Conservation (phyloP, 805 yeast species). For the Clavispora carvajalis region DNA sequence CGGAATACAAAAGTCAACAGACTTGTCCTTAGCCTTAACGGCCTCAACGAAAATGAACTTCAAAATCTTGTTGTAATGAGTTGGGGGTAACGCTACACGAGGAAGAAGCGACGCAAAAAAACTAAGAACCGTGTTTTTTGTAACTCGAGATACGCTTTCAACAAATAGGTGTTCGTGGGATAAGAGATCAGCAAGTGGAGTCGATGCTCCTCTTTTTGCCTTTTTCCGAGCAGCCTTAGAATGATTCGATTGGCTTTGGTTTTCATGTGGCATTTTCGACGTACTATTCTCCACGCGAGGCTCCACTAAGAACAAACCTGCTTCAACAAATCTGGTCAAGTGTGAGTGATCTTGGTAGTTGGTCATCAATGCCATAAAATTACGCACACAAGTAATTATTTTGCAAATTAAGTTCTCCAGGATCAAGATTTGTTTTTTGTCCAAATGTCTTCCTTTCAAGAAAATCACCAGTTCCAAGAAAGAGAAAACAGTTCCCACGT, state of each 20-base stretch:
- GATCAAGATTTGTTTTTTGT: conserved; percentile 25
- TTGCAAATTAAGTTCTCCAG: conserved; percentile 40
- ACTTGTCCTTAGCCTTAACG: conserved; percentile 22
- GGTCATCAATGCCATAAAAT: conserved; percentile 29
- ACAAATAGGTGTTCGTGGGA: conserved; percentile 59
- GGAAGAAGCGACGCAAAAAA: conserved; percentile 49
- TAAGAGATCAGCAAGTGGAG: conserved; percentile 61
- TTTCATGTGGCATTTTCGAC: background rate
- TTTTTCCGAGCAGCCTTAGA: conserved; percentile 25
- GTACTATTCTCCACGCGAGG: conserved; percentile 21
- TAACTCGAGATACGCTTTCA: conserved; percentile 33
- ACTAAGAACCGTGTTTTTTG: conserved; percentile 28
- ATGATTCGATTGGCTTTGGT: conserved; percentile 6
- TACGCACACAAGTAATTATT: conserved; percentile 21
- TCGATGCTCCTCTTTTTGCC: conserved; percentile 37
- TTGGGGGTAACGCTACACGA: conserved; percentile 51
- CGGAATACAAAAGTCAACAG: conserved; percentile 21
- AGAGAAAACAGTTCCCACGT: conserved; percentile 45
- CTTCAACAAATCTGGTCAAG: conserved; percentile 54
- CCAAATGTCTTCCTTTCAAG: conserved; percentile 32
- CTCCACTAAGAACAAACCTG: conserved; percentile 41
- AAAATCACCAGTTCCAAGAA: conserved; percentile 58
- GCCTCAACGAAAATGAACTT: conserved; percentile 33
- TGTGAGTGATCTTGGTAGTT: conserved; percentile 45
- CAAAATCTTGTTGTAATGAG: conserved; percentile 56